A percentile compares a stretch with the other conserved stretches of the same genome.
phyloP scores from a whole-genome alignment of 768 basidiomycete species.

The Naganishia friedmannii region DNA sequence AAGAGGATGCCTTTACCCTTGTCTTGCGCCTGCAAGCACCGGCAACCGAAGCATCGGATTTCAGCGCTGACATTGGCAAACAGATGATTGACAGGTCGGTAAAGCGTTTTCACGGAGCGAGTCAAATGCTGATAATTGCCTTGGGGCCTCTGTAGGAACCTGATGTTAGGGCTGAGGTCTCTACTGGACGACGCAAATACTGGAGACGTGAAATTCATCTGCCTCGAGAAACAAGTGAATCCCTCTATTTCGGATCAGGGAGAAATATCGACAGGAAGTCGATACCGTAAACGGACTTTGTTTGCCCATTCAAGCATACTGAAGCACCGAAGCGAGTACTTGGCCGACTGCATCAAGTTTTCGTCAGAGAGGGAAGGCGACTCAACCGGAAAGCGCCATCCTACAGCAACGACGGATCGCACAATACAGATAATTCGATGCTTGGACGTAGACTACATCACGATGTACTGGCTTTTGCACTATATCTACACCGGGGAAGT shows the following conservation, averaged over 20 bases:
- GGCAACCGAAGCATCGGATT: conserved; percentile 32
- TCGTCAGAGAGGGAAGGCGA: background rate
- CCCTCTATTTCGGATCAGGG: conserved; percentile 31
- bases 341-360: conserved; percentile 56
- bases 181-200: conserved; percentile 72
- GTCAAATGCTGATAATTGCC: conserved; percentile 62
- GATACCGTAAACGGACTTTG: conserved; percentile 68
- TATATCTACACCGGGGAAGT: conserved; percentile 71
- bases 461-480: conserved; percentile 69
- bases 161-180: conserved; percentile 59
- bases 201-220: conserved; percentile 73
- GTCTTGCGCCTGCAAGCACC: conserved; percentile 72
- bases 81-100: conserved; percentile 59
- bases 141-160: conserved; percentile 51
- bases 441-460: conserved; percentile 73
- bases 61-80: background rate
- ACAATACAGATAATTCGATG: conserved; percentile 55
- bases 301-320: conserved; percentile 79
- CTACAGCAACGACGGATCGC: conserved; percentile 51
- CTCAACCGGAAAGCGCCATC: background rate
- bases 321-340: conserved; percentile 71
- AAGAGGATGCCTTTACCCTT: conserved; percentile 68
- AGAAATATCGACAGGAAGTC: conserved; percentile 38
- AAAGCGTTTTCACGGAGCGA: conserved; percentile 64
- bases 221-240: conserved; percentile 60